These are phyloP conservation scores for Chalaropsis thielavioides DNA, from an alignment of 2,329 filamentous ascomycete species.

Conservation along the genomic window DNA sequence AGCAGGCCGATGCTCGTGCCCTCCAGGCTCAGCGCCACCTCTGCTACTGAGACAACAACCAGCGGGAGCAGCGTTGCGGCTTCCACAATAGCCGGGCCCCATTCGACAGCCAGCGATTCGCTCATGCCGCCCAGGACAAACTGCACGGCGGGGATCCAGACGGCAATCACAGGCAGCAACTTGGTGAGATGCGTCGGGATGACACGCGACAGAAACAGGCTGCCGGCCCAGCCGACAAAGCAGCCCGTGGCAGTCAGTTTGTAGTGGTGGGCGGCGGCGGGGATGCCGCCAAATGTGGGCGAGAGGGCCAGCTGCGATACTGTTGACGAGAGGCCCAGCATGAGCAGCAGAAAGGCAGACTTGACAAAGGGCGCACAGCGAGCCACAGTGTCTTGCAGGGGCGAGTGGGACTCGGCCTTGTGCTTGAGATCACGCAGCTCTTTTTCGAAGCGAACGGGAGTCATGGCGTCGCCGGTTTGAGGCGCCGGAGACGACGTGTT, in stretches of 20 bases:
- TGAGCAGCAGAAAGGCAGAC: slow-evolving; percentile 27
- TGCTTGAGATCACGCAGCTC: slow-evolving; percentile 38
- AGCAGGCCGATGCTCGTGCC: slow-evolving; percentile 35
- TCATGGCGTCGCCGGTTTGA: slow-evolving; percentile 26
- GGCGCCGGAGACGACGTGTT: slow-evolving; percentile 6
- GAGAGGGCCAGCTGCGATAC: slow-evolving; percentile 64
- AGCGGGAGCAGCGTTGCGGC: slow-evolving; percentile 56
- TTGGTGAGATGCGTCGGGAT: slow-evolving; percentile 28
- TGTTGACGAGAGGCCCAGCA: slow-evolving; percentile 51
- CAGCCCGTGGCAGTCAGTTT: slow-evolving; percentile 50
- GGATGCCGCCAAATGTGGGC: slow-evolving; percentile 78
- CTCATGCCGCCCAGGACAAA: slow-evolving; percentile 56
- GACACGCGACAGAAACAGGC: slow-evolving; percentile 39
- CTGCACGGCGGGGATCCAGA: slow-evolving; percentile 61
- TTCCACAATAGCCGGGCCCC: slow-evolving; percentile 66
- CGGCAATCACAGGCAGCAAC: slow-evolving; percentile 57
- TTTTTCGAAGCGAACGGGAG: slow-evolving; percentile 38
- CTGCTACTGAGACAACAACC: slow-evolving; percentile 48
- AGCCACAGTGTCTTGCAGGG: slow-evolving; percentile 24
- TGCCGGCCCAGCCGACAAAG: slow-evolving; percentile 58
- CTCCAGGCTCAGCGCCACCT: slow-evolving; percentile 39
- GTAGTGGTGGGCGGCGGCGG: slow-evolving; percentile 57
- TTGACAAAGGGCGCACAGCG: slow-evolving; percentile 27
- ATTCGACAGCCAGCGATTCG: slow-evolving; percentile 46
- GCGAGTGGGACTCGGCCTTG: slow-evolving; percentile 28